phyloP scores from a whole-genome alignment of 2,329 filamentous ascomycete species.

The Hyphodiscus sp. region DNA sequence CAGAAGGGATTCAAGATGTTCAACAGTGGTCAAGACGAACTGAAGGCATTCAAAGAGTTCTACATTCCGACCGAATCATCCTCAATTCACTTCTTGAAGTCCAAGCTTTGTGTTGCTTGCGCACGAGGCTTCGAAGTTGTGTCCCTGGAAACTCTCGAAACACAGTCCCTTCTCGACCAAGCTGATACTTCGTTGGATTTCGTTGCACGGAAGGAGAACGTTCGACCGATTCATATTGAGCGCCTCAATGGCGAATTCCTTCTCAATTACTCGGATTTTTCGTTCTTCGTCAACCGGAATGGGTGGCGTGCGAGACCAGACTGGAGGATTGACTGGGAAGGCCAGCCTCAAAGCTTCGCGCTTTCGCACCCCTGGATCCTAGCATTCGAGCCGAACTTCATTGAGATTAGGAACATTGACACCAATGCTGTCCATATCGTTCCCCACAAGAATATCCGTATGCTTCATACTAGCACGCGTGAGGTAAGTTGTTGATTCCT shows the following conservation, averaged over 20 bases:
- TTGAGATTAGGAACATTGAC: constrained; percentile 93
- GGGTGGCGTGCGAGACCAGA: constrained; percentile 94
- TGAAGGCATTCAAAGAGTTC: constrained; percentile 97
- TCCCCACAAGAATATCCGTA: constrained; percentile 91
- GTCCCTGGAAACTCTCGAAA: constrained; percentile 93
- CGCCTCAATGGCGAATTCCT: constrained; percentile 95
- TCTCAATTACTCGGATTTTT: constrained; percentile 97
- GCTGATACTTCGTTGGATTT: constrained; percentile 98
- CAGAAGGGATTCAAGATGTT: constrained; percentile 98
- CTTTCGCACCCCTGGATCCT: constrained; percentile 95
- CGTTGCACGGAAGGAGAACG: constrained; percentile 86
- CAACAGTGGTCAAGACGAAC: constrained; percentile 83
- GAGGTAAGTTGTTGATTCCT: constrained; percentile 59
- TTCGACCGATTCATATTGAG: constrained; percentile 95
- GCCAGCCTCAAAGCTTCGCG: constrained; percentile 83
- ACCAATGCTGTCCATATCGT: constrained; percentile 93
- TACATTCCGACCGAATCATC: constrained; percentile 98
- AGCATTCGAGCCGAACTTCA: constrained; percentile 95
- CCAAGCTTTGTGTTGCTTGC: constrained; percentile 93
- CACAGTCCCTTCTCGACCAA: constrained; percentile 92
- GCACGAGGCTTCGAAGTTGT: constrained; percentile 96
- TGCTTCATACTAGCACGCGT: constrained; percentile 94
- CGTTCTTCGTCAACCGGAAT: constrained; percentile 98
- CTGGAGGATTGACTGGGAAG: constrained; percentile 98
- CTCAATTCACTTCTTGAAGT: constrained; percentile 94